Evolutionary conservation across 495 filamentous ascomycete genomes (phyloP).

Genomic region (Xylaria scruposa): DNA sequence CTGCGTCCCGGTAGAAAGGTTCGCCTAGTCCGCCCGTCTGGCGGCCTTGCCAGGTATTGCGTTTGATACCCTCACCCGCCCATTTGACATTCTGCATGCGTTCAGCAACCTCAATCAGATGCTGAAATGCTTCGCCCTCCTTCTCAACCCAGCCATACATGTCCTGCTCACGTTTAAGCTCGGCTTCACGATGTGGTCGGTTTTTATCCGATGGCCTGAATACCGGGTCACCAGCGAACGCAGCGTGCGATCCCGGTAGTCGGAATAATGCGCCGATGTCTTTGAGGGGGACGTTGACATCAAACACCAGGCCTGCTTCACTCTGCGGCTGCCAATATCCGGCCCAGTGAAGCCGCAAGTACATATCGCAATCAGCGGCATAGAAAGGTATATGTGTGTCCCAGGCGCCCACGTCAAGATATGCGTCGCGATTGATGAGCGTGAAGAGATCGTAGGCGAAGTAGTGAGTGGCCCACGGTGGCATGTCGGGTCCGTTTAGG

Average conservation of each 20-base stretch:
- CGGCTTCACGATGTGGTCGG: constrained; percentile 35
- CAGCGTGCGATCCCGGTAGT: constrained; percentile 38
- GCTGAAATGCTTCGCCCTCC: constrained; percentile 46
- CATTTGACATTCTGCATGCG: constrained; percentile 49
- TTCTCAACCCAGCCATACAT: constrained; percentile 41
- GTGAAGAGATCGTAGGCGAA: constrained; percentile 65
- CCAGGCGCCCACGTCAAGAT: constrained; percentile 63
- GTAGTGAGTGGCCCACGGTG: constrained; percentile 57
- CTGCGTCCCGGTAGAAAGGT: constrained; percentile 60
- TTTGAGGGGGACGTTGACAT: constrained; percentile 54
- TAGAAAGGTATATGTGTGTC: constrained; percentile 68
- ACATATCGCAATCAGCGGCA: constrained; percentile 63
- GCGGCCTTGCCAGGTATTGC: constrained; percentile 61
- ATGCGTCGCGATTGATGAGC: constrained; percentile 60
- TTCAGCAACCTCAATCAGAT: constrained; percentile 40
- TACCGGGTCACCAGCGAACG: constrained; percentile 41
- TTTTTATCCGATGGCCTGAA: constrained; percentile 21
- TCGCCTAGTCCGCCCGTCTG: constrained; percentile 64
- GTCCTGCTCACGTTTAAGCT: constrained; percentile 39
- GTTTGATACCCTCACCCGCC: constrained; percentile 34
- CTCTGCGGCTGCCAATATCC: constrained; percentile 56
- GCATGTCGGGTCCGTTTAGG: constrained; percentile 38
- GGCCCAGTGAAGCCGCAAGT: constrained; percentile 61
- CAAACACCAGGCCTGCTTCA: constrained; percentile 55
- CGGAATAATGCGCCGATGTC: constrained; percentile 57